Evolutionary conservation across 2,329 filamentous ascomycete genomes (phyloP).

Genomic region (Gyromitra esculenta): DNA sequence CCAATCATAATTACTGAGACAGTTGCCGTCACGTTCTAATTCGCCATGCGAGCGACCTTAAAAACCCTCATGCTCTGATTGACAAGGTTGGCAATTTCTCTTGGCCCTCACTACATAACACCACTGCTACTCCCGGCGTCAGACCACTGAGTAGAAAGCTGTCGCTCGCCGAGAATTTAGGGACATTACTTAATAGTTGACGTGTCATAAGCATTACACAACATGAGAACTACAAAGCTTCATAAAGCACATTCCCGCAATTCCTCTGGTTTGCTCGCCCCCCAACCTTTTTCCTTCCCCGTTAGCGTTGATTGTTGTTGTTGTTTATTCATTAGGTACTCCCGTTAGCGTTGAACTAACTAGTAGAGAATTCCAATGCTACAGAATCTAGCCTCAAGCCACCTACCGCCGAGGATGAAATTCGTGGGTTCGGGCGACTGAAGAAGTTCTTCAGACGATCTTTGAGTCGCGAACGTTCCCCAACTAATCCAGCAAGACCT

Average conservation of each 20-base stretch:
- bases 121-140: neutral
- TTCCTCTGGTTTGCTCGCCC: neutral
- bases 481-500: neutral
- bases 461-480: neutral
- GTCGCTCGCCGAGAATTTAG: neutral
- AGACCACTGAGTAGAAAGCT: neutral
- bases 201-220: neutral
- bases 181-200: neutral
- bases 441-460: neutral
- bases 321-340: too few relatives aligned
- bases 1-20: too few relatives aligned
- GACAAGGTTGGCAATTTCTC: neutral
- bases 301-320: neutral
- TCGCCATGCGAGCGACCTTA: too few relatives aligned
- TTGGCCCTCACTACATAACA: neutral
- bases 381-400: neutral
- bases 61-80: too few relatives aligned
- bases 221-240: neutral
- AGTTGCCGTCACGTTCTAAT: too few relatives aligned
- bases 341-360: neutral
- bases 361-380: neutral
- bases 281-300: neutral
- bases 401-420: neutral
- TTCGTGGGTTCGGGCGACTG: neutral
- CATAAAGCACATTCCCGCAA: neutral